Conservation (phyloP, 805 yeast species). For the Candida takata region DNA sequence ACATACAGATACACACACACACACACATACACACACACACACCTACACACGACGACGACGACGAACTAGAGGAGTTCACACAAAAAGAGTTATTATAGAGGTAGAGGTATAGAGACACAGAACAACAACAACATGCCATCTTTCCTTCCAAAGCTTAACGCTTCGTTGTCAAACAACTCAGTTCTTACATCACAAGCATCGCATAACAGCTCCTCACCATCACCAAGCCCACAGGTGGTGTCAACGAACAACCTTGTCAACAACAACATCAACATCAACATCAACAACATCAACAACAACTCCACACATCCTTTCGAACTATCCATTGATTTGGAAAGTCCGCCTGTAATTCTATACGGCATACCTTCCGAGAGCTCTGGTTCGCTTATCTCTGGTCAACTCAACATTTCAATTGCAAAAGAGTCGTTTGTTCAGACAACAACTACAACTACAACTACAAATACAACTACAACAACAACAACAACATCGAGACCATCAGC, state of each 20-base stretch:
- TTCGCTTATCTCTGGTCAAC: slow-evolving; percentile 73
- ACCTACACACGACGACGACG: too few species aligned
- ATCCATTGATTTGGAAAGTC: slow-evolving; percentile 70
- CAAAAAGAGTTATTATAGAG: too few species aligned
- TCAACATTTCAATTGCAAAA: slow-evolving; percentile 48
- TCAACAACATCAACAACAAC: slow-evolving; percentile 18
- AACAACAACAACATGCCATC: slow-evolving; percentile 10
- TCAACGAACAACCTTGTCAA: not conserved
- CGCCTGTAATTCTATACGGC: slow-evolving; percentile 87
- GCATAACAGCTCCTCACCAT: slow-evolving; percentile 2
- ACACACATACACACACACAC: too few species aligned
- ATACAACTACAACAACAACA: too few species aligned
- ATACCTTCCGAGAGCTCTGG: slow-evolving; percentile 74
- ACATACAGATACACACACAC: too few species aligned
- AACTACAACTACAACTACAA: slow-evolving; percentile 3
- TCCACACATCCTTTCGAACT: slow-evolving; percentile 36
- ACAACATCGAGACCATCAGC: slow-evolving; percentile 18
- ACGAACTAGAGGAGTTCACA: too few species aligned
- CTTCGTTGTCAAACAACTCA: slow-evolving; percentile 14
- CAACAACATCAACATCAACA: slow-evolving; percentile 1
- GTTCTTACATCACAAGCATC: slow-evolving; percentile 4
- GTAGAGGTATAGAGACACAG: too few species aligned
- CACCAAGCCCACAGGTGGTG: not conserved
- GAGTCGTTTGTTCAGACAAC: slow-evolving; percentile 17
- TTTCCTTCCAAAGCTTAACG: slow-evolving; percentile 18